Evolutionary conservation across 2,329 filamentous ascomycete genomes (phyloP).

Genomic region (Ophiostoma montium): DNA sequence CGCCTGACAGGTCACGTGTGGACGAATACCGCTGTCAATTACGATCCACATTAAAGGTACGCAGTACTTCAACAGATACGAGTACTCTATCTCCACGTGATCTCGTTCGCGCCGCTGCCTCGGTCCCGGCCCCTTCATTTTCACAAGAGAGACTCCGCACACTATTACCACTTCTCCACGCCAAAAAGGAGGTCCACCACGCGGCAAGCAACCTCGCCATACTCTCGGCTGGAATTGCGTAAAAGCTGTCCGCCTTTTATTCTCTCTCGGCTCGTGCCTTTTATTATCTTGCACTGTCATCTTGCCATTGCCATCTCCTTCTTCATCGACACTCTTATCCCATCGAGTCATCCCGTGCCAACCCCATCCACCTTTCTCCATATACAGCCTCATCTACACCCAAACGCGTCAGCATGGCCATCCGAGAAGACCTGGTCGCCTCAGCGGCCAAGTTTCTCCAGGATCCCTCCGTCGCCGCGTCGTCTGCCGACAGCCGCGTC

Average conservation of each 20-base stretch:
- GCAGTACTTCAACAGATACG: no score
- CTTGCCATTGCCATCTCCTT: neutral
- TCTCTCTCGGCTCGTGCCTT: neutral
- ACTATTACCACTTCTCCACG: conserved; percentile 2
- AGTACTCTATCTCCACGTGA: no score
- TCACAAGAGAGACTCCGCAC: conserved; percentile 1
- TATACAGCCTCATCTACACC: neutral
- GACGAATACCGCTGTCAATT: no score
- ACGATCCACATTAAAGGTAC: no score
- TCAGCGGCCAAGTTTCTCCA: conserved; percentile 81
- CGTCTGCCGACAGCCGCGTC: conserved; percentile 83
- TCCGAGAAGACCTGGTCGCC: conserved; percentile 83
- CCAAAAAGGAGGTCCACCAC: conserved; percentile 2
- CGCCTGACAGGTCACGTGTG: no score
- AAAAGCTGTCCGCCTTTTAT: neutral
- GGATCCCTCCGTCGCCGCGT: conserved; percentile 79
- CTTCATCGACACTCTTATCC: neutral
- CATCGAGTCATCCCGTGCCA: neutral
- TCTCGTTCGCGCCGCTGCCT: conserved; percentile 11
- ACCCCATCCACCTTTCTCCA: neutral
- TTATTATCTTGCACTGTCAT: neutral
- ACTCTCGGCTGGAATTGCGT: neutral
- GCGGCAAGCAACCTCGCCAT: neutral
- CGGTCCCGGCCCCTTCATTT: conserved; percentile 17
- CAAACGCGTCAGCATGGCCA: conserved; percentile 42